Percentiles rank a stretch among this genome's conserved stretches.
phyloP scores from a whole-genome alignment of 495 filamentous ascomycete genomes.

The Aspergillus campestris region DNA sequence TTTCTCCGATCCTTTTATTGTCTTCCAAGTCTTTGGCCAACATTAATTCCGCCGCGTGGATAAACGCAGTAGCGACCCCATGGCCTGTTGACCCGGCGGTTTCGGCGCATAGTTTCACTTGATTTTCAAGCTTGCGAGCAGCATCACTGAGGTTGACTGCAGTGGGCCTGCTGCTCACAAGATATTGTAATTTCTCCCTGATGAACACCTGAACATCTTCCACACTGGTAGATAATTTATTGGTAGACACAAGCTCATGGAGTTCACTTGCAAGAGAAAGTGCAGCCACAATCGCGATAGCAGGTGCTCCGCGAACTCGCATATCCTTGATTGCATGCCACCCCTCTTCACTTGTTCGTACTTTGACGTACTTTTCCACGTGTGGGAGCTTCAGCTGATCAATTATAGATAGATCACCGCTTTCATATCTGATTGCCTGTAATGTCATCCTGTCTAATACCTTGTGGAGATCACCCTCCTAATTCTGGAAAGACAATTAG shows the following conservation, averaged over 20 bases:
- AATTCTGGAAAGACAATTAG: not conserved
- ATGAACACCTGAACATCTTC: conserved; percentile 61
- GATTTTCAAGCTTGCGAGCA: conserved; percentile 62
- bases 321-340: conserved; percentile 91
- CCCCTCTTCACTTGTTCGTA: conserved; percentile 68
- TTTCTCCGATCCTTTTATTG: conserved; percentile 74
- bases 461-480: not conserved
- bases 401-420: conserved; percentile 72
- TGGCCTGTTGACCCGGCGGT: conserved; percentile 29
- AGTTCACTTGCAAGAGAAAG: conserved; percentile 67
- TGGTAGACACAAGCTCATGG: conserved; percentile 11
- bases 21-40: conserved; percentile 77
- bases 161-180: conserved; percentile 80
- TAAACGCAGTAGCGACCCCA: conserved; percentile 54
- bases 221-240: conserved; percentile 27
- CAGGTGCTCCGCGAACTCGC: conserved; percentile 88
- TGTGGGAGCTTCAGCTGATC: conserved; percentile 91
- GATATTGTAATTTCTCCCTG: conserved; percentile 65
- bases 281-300: conserved; percentile 94
- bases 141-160: conserved; percentile 93
- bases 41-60: conserved; percentile 75
- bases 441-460: conserved; percentile 43
- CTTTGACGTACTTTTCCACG: conserved; percentile 65
- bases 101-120: conserved; percentile 33
- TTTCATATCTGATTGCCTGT: conserved; percentile 78